Conservation (phyloP, 208 protist genomes). For the Trypanosomatidae sp. region DNA sequence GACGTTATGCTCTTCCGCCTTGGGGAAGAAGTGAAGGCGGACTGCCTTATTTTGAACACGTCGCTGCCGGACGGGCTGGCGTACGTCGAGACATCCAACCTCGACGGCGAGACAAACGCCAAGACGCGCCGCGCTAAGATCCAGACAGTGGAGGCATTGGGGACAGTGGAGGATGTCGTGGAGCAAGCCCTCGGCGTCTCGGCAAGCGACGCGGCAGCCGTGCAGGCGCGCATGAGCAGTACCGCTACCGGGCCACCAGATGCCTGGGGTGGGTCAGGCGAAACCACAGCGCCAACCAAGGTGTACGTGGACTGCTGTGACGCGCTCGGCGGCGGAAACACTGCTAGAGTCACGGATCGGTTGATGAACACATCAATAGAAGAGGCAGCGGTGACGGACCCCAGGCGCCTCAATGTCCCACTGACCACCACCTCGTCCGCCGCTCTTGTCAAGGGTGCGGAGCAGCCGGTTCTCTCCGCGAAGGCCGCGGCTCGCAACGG, state of each 20-base stretch:
- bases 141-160: slow-evolving; percentile 55
- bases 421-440: background rate
- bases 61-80: slow-evolving; percentile 73
- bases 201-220: slow-evolving; percentile 14
- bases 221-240: slow-evolving; percentile 23
- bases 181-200: slow-evolving; percentile 34
- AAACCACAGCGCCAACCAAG: background rate
- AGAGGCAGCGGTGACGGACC: background rate
- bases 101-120: slow-evolving; percentile 93
- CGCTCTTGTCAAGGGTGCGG: background rate
- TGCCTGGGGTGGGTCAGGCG: background rate
- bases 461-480: background rate
- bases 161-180: slow-evolving; percentile 76
- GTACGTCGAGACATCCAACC: slow-evolving; percentile 90
- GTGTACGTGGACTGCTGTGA: slow-evolving; percentile 13
- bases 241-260: background rate
- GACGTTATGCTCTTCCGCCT: slow-evolving; percentile 76
- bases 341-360: background rate
- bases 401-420: background rate
- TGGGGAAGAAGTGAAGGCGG: slow-evolving; percentile 75
- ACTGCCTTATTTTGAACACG: slow-evolving; percentile 83
- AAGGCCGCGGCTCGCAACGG: background rate
- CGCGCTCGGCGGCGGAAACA: background rate
- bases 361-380: background rate
- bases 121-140: slow-evolving; percentile 77